These are phyloP conservation scores for Cercospora sesami DNA, from an alignment of 2,329 filamentous ascomycete species.

Conservation along the genomic window DNA sequence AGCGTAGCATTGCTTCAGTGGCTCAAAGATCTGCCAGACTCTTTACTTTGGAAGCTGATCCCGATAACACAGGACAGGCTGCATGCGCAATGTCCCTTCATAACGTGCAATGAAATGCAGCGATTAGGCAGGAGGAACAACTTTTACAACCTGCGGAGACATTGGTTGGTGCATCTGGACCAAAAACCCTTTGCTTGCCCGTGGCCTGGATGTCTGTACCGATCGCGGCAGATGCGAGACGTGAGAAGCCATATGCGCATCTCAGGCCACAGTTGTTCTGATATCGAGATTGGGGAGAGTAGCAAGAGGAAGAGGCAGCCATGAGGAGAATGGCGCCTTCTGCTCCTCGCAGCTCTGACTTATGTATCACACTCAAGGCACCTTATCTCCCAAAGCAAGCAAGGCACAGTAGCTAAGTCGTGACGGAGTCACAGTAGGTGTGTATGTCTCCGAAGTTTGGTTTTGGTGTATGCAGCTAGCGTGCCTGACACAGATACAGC, in stretches of 20 bases:
- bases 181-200: neutral
- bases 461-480: neutral
- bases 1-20: neutral
- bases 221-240: neutral
- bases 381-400: neutral
- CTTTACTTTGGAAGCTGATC: neutral
- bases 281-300: neutral
- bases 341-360: neutral
- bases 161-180: neutral
- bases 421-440: neutral
- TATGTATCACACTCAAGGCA: neutral
- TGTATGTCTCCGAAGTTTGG: neutral
- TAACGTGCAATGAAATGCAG: too few species aligned
- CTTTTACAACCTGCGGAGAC: neutral
- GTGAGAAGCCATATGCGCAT: neutral
- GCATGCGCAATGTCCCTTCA: neutral
- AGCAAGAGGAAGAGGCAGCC: neutral
- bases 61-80: neutral
- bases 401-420: neutral
- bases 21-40: neutral
- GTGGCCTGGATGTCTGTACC: neutral
- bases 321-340: neutral
- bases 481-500: neutral
- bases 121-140: too few species aligned
- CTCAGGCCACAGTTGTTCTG: neutral